Evolutionary conservation across 192 early-diverging fungal species (phyloP).

Genomic region (Rhizoclosmatium globosum): DNA sequence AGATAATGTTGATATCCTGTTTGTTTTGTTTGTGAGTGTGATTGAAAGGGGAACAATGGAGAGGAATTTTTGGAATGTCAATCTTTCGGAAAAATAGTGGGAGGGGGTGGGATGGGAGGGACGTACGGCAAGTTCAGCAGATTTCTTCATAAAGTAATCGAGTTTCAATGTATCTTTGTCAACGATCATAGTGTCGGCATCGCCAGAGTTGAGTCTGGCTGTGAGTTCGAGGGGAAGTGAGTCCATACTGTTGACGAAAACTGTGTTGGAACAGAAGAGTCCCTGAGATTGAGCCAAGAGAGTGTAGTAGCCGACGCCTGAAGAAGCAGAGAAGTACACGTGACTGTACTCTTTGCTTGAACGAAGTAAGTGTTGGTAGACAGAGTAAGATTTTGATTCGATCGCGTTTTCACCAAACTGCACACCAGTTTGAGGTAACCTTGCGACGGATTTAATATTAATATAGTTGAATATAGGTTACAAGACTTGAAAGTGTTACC

Average conservation of each 20-base stretch:
- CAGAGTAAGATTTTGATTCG: constrained; percentile 39
- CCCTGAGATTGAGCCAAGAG: constrained; percentile 44
- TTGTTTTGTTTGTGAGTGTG: neutral
- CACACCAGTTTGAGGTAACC: constrained; percentile 36
- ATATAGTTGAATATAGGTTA: neutral
- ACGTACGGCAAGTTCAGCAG: constrained; percentile 45
- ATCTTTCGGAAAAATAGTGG: neutral
- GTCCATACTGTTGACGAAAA: constrained; percentile 45
- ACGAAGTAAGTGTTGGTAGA: constrained; percentile 40
- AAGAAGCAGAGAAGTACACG: constrained; percentile 40
- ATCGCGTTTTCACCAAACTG: constrained; percentile 35
- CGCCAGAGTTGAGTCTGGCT: constrained; percentile 34
- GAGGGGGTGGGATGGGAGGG: neutral
- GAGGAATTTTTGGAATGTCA: neutral
- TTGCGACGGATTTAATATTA: constrained; percentile 3
- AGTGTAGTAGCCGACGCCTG: constrained; percentile 46
- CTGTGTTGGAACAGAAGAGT: constrained; percentile 42
- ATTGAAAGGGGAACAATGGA: neutral
- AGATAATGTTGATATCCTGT: constrained; percentile 45
- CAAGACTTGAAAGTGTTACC: constrained; percentile 15
- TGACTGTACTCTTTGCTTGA: constrained; percentile 19
- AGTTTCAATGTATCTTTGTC: constrained; percentile 40
- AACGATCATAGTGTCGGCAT: constrained; percentile 13
- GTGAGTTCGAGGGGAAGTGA: constrained; percentile 2
- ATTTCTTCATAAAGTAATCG: constrained; percentile 39